Base-by-base conservation (phyloP, 2,329 filamentous ascomycete genomes). In the Lecanicillium sp. region DNA sequence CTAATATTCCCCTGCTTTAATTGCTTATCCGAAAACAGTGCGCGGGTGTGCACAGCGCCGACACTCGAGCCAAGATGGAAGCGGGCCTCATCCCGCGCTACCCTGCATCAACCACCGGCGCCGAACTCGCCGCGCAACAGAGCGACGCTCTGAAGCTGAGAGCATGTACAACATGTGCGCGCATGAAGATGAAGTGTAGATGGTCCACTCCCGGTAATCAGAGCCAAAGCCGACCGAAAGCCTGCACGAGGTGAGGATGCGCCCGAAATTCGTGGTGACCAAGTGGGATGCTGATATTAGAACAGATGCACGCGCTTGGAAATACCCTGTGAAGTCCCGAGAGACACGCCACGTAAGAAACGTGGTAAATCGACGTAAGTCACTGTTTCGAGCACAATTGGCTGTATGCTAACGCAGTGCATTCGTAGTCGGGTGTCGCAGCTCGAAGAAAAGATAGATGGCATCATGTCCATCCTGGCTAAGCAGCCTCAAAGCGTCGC, bases 391-490 rank as follows among this genome's bases (percentile, higher is more conserved):
- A 9, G 10, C 20, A 17, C n/a, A n/a, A n/a, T n/a, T n/a, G n/a
- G n/a, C n/a, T 14, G 27, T 5, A 5, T 32, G 11, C 44, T 49
- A 19, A 49, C 37, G 5, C 30, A 4, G n/a, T n/a, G n/a, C n/a
- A n/a, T n/a, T 15, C 17, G 4, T 15, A 55, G 53, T 14, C 53
- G 54, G n/a, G 53, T 55, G 8, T 49, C 48, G 4, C 50, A 55
- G 25, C 45, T 56, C 2, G 54, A 56, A 33, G 49, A 53, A 28
- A 56, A 53, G 36, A 53, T 56, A 13, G 54, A 56, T 30, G 53
- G 52, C 15, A 48, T 56, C 6, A 49, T 56, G 42, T 53, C 48
- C 4, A 45, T 56, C 5, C 46, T 56, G 5, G 49, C n/a, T n/a
- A n/a, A n/a, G n/a, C n/a, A n/a, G n/a, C 52, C 14, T 44, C 27